Conservation (phyloP, 148 eudicot species). For the Nepenthes gracilis region DNA sequence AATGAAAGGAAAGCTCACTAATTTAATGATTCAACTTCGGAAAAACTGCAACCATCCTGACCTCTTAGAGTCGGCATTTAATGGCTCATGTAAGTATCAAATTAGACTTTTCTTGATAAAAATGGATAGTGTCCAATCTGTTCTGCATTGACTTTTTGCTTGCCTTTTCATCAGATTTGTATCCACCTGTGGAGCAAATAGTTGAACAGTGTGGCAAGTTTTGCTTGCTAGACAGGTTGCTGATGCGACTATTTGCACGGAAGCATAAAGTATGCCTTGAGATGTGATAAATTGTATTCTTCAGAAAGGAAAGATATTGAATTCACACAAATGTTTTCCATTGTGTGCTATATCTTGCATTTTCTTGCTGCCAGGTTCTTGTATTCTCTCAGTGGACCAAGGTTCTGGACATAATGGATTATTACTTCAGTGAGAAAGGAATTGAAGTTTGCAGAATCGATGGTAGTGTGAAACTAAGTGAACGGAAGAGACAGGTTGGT, state of each 20-base stretch:
- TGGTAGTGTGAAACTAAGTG: constrained; percentile 77
- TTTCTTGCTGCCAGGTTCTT: constrained; percentile 48
- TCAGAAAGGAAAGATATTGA: background rate
- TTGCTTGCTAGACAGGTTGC: constrained; percentile 63
- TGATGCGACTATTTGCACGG: constrained; percentile 51
- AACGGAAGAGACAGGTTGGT: constrained; percentile 69
- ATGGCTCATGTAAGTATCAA: constrained; percentile 69
- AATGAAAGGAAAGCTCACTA: constrained; percentile 64
- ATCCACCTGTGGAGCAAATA: constrained; percentile 86
- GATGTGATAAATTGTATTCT: background rate
- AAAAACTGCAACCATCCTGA: constrained; percentile 98
- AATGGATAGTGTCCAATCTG: background rate
- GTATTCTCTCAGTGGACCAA: constrained; percentile 96
- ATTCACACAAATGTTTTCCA: background rate
- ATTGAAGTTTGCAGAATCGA: constrained; percentile 87
- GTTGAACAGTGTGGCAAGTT: constrained; percentile 94
- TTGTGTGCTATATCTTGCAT: constrained; percentile 1
- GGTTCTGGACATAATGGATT: constrained; percentile 81
- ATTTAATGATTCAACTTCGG: constrained; percentile 90
- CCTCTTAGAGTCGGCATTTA: constrained; percentile 72
- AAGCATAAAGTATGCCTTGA: constrained; percentile 61
- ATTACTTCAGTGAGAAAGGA: constrained; percentile 80
- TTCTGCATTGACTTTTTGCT: background rate
- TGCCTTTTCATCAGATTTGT: constrained; percentile 32
- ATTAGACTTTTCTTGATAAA: background rate